A percentile compares a stretch with the other conserved stretches of the same genome.
Conservation (phyloP, 177 flowering plant genomes). For the Tripterygium wilfordii region DNA sequence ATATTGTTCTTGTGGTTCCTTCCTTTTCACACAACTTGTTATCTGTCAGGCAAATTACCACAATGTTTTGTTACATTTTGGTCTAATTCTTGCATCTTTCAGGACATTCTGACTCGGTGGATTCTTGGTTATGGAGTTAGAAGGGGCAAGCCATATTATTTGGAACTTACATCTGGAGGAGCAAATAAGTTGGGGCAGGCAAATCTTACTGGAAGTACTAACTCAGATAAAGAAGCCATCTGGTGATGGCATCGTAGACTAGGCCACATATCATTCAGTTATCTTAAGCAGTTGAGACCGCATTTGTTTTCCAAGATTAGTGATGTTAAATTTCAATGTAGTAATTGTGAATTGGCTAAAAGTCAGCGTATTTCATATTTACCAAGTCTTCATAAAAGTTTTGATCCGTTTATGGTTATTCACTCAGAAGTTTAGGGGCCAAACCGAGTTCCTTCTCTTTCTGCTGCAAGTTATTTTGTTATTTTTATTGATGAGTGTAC, state of each 20-base stretch:
- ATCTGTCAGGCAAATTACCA: conserved; percentile 5
- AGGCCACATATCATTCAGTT: neutral
- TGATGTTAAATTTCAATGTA: conserved; percentile 1
- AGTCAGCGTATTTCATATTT: conserved; percentile 3
- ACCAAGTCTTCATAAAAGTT: conserved; percentile 2
- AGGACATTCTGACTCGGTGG: conserved; percentile 11
- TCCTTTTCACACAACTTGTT: conserved; percentile 1
- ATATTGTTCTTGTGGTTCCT: conserved; percentile 1
- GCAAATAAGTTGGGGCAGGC: neutral
- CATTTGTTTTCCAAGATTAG: neutral
- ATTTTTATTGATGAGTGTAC: conserved; percentile 2
- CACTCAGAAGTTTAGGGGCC: conserved; percentile 9
- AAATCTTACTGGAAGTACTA: too few relatives aligned
- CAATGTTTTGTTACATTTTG: conserved; percentile 1
- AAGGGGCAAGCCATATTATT: conserved; percentile 7
- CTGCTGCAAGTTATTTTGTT: conserved; percentile 1
- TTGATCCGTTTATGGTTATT: conserved; percentile 1
- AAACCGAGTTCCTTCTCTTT: neutral
- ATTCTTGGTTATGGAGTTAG: conserved; percentile 16
- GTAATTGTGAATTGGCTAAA: neutral
- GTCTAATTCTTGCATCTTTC: conserved; percentile 11
- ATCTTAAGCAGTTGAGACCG: conserved; percentile 3
- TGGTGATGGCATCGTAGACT: neutral
- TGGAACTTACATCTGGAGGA: neutral
- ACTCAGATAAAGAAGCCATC: too few relatives aligned